Conservation (phyloP, 306 rosid genomes). For the Glycine latifolia region DNA sequence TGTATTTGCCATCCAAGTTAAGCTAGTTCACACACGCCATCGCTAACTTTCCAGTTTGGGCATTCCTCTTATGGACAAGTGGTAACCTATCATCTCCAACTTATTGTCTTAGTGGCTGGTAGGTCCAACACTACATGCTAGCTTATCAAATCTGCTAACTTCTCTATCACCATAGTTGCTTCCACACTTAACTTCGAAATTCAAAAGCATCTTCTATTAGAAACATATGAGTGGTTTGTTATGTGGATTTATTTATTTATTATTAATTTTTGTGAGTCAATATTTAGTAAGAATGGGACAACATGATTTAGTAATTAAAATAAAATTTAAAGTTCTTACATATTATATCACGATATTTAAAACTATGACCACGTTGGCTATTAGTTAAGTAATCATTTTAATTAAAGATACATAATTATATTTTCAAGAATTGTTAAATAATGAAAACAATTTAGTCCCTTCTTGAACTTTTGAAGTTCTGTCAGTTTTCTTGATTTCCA, state of each 20-base stretch:
- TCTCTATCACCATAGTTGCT: slow-evolving; percentile 17
- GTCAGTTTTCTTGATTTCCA: slow-evolving; percentile 17
- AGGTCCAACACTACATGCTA: slow-evolving; percentile 32
- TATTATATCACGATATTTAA: neutral
- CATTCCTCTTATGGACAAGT: slow-evolving; percentile 7
- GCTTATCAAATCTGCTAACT: slow-evolving; percentile 41
- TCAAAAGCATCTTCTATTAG: neutral
- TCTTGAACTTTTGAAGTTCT: slow-evolving; percentile 22
- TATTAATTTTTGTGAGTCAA: neutral
- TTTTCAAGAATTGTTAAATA: neutral
- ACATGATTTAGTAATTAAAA: neutral
- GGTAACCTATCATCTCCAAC: slow-evolving; percentile 31
- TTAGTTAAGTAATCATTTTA: neutral
- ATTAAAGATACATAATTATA: neutral
- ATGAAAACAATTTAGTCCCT: neutral
- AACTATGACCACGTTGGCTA: neutral
- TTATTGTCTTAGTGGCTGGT: slow-evolving; percentile 37
- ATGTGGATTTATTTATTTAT: too few species aligned
- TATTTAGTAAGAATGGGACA: neutral
- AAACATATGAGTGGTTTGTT: neutral
- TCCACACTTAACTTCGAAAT: slow-evolving; percentile 24
- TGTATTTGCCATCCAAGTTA: slow-evolving; percentile 35
- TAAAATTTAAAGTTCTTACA: neutral
- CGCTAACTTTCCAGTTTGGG: neutral
- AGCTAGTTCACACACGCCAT: neutral